These are phyloP conservation scores for Mucor indicus DNA, from an alignment of 371 early-diverging fungal genomes.

Conservation along the genomic window DNA sequence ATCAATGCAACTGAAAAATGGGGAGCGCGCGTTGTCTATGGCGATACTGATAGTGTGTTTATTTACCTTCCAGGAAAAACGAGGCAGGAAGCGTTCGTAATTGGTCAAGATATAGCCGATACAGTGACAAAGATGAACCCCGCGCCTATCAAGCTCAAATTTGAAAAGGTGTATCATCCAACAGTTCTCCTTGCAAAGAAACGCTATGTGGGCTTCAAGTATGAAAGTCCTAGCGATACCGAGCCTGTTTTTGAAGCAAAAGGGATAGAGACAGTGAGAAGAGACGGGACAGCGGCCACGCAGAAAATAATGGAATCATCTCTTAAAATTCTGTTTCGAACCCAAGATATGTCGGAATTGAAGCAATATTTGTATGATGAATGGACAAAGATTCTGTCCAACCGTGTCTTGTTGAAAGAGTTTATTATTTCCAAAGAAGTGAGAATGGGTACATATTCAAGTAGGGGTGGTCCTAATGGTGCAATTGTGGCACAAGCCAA, in stretches of 20 bases:
- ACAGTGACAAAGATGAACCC: conserved; percentile 73
- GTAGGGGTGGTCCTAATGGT: conserved; percentile 65
- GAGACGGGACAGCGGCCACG: conserved; percentile 80
- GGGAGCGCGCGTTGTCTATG: conserved; percentile 85
- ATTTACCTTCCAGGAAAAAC: conserved; percentile 70
- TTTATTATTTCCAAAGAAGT: conserved; percentile 88
- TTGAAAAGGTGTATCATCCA: conserved; percentile 92
- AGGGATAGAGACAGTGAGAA: conserved; percentile 90
- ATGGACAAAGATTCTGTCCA: conserved; percentile 67
- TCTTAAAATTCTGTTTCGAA: conserved; percentile 74
- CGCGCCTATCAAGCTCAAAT: conserved; percentile 80
- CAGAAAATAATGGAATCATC: conserved; percentile 74
- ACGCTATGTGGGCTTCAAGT: conserved; percentile 87
- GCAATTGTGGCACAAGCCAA: conserved; percentile 65
- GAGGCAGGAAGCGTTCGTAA: conserved; percentile 69
- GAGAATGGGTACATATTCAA: conserved; percentile 55
- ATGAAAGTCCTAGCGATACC: conserved; percentile 52
- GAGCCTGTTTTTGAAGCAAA: conserved; percentile 89
- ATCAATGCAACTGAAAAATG: conserved; percentile 65
- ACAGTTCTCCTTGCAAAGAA: conserved; percentile 87
- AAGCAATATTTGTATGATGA: conserved; percentile 70
- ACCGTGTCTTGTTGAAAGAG: conserved; percentile 67
- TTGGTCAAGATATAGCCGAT: conserved; percentile 76
- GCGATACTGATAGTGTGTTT: conserved; percentile 92
- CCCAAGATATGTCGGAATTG: conserved; percentile 76